Percentiles rank a stretch among this genome's conserved stretches.
Evolutionary conservation across 768 basidiomycete genomes (phyloP).

Genomic region (Pholiota molesta): DNA sequence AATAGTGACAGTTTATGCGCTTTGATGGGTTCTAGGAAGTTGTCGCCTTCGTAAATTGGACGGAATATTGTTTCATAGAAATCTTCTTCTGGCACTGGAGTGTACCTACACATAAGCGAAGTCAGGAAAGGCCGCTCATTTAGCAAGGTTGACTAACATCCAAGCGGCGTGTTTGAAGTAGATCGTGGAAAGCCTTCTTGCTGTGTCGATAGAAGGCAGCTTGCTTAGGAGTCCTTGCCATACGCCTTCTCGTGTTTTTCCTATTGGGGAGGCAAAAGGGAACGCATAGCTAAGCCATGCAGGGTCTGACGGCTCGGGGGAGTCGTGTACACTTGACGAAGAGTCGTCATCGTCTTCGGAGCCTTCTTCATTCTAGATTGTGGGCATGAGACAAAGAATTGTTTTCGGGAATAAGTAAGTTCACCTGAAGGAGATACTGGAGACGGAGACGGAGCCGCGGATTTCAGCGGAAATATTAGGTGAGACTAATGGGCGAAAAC

Average conservation of each 20-base stretch:
- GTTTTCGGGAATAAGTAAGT: conserved; percentile 18
- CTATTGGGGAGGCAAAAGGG: conserved; percentile 51
- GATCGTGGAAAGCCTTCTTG: conserved; percentile 45
- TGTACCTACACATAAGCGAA: conserved; percentile 49
- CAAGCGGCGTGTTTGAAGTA: conserved; percentile 73
- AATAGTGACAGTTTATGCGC: conserved; percentile 62
- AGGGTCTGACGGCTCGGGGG: conserved; percentile 49
- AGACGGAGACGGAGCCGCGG: conserved; percentile 1
- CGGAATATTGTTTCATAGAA: conserved; percentile 54
- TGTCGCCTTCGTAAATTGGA: conserved; percentile 52
- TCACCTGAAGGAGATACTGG: conserved; percentile 69
- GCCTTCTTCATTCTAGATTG: conserved; percentile 57
- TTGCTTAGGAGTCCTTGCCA: conserved; percentile 46
- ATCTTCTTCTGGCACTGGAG: conserved; percentile 62
- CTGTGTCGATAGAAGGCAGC: conserved; percentile 45
- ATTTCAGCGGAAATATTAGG: neutral
- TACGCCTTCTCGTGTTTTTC: conserved; percentile 45
- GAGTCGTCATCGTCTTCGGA: conserved; percentile 55
- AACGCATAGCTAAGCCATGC: conserved; percentile 66
- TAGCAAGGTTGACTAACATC: conserved; percentile 51
- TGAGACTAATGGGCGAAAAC: conserved; percentile 22
- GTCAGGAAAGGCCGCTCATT: neutral
- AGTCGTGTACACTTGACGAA: conserved; percentile 27
- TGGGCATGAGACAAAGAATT: neutral
- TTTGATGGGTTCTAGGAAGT: conserved; percentile 41